These are phyloP conservation scores for Rosa chinensis DNA, from an alignment of 306 rosid species.

Conservation along the genomic window DNA sequence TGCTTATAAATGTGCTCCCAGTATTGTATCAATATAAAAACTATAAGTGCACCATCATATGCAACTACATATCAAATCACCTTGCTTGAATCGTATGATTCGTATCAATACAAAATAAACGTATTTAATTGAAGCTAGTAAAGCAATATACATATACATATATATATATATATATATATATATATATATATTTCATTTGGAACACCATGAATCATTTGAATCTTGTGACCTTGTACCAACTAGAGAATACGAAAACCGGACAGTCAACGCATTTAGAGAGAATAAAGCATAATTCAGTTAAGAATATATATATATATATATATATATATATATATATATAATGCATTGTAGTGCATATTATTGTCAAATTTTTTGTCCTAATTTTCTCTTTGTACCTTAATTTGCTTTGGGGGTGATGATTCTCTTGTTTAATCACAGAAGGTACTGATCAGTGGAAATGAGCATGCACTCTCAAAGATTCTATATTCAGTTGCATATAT, in stretches of 20 bases:
- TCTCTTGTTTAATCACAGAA: not conserved
- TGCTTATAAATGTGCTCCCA: no score
- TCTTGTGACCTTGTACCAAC: not conserved
- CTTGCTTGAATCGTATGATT: no score
- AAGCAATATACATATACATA: no score
- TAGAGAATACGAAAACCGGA: not conserved
- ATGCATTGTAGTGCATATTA: no score
- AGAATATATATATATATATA: no score
- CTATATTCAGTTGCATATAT: not conserved
- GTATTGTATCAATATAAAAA: no score
- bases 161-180: no score
- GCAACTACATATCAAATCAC: no score
- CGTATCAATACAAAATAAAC: no score
- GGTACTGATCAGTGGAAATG: not conserved
- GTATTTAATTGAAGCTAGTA: no score
- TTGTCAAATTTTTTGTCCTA: not conserved
- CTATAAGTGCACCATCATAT: no score
- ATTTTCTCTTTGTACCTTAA: not conserved
- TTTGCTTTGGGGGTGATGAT: not conserved
- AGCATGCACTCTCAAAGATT: not conserved
- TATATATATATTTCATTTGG: not conserved
- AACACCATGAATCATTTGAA: not conserved
- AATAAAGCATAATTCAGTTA: not conserved
- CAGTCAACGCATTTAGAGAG: not conserved
- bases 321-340: no score